Evolutionary conservation across 2,329 filamentous ascomycete genomes (phyloP), one percentile per base, ranked within the genome.

Genomic region (Trichoderma polysporum): DNA sequence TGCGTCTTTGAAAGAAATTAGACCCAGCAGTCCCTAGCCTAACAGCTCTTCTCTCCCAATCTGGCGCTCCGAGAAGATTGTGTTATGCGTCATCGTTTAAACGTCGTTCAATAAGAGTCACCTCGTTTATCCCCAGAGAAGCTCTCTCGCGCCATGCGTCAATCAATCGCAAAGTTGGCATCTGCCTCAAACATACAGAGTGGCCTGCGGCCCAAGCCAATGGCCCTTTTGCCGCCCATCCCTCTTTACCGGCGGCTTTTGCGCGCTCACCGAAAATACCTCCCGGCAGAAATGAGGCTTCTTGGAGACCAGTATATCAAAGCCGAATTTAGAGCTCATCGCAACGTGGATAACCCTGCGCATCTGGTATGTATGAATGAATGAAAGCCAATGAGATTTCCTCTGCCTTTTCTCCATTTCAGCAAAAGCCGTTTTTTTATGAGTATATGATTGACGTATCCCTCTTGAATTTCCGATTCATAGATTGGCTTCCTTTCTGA

Each of bases 401-500:
- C 15, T 56, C 6, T 56, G 12, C n/a, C 6, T 45, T 45, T 7
- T 22, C 10, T 22, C 10, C 41, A 22, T 22, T 6, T 19, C 3
- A 22, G 9, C 9, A 45, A 4, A n/a, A 5, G 12, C 13, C n/a
- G 2, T 41, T 50, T 50, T 27, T 13, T 50, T 12, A 15, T 1
- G 25, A 35, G 4, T 19, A 4, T 13, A 4, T 27, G 12, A 41
- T n/a, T 64, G 27, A 56, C 37, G 47, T 33, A 22, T 25, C 12
- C 2, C 25, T 7, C 33, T 22, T 45, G 4, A 56, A 17, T 12
- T 33, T 25, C 3, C 12, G 37, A 61, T 25, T 47, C 35, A 5
- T 71, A 97, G 93, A 93, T 98, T 73, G 95, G 94, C 1, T 99
- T 99, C 78, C 84, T 99, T 72, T 94, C 92, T 0, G 94, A 98